A percentile compares a stretch with the other conserved stretches of the same genome.
phyloP scores from a whole-genome alignment of 768 basidiomycete genomes.

The Tephrocybe sp. region DNA sequence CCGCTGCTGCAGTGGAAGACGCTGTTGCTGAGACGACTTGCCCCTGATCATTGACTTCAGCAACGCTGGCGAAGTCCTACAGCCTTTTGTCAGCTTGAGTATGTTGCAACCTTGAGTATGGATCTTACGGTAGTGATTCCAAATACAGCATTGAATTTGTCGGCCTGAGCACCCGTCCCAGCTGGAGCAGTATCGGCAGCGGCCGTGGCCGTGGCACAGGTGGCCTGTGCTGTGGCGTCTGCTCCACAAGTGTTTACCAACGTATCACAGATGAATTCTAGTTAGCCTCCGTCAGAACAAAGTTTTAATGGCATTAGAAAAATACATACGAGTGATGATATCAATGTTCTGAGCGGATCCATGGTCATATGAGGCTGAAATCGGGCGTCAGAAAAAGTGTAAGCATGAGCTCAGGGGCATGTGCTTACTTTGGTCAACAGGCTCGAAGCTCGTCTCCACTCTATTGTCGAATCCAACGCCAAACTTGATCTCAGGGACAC shows the following conservation, averaged over 20 bases:
- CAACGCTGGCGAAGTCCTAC: constrained; percentile 46
- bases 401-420: not conserved
- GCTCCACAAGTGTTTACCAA: constrained; percentile 55
- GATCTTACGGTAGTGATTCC: constrained; percentile 46
- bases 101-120: not conserved
- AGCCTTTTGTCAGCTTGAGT: constrained; percentile 1
- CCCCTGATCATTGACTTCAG: constrained; percentile 47
- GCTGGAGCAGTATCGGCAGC: constrained; percentile 43
- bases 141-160: constrained; percentile 61
- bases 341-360: constrained; percentile 60
- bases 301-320: not conserved
- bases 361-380: constrained; percentile 47
- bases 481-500: constrained; percentile 55
- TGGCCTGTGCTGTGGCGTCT: constrained; percentile 50
- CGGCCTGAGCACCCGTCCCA: constrained; percentile 55
- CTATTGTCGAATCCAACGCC: constrained; percentile 54
- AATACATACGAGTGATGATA: constrained; percentile 50
- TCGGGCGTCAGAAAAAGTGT: not conserved
- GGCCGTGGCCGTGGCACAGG: constrained; percentile 40
- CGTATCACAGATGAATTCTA: constrained; percentile 54
- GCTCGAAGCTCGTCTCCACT: constrained; percentile 55
- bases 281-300: not conserved
- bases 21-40: constrained; percentile 25
- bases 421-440: constrained; percentile 43
- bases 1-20: constrained; percentile 3